These are phyloP conservation scores for Cyberlindnera mycetangii DNA, from an alignment of 805 yeast genomes.

Conservation along the genomic window DNA sequence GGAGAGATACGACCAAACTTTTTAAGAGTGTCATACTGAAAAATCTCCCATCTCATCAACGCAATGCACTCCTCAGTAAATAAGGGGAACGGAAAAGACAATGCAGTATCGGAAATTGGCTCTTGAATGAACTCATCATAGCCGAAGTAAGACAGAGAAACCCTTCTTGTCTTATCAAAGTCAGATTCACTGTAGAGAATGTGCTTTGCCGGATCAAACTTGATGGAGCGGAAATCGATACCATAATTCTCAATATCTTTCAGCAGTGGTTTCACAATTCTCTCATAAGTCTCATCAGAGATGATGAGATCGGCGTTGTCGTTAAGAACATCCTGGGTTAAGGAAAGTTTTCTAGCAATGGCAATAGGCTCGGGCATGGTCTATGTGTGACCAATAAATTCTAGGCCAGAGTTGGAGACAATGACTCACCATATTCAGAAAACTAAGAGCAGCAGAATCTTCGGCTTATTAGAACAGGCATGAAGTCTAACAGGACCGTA, in stretches of 20 bases:
- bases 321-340: constrained; percentile 15
- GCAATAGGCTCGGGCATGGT: neutral
- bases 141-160: constrained; percentile 50
- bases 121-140: constrained; percentile 33
- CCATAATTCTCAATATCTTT: constrained; percentile 14
- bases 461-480: too few relatives aligned
- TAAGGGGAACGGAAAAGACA: constrained; percentile 55
- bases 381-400: too few relatives aligned
- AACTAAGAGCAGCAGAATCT: neutral
- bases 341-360: neutral
- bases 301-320: constrained; percentile 17
- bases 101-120: constrained; percentile 54
- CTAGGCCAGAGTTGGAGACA: neutral
- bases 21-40: constrained; percentile 43
- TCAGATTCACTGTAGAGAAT: constrained; percentile 36
- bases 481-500: too few relatives aligned
- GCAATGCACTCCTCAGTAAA: constrained; percentile 59
- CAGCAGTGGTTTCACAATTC: constrained; percentile 11
- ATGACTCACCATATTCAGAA: neutral
- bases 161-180: constrained; percentile 34
- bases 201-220: constrained; percentile 39
- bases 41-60: constrained; percentile 54
- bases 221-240: constrained; percentile 24
- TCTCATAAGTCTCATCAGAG: constrained; percentile 13
- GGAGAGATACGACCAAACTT: constrained; percentile 42